Conservation (phyloP, 345 rosid species). For the Melastoma malabathricum region DNA sequence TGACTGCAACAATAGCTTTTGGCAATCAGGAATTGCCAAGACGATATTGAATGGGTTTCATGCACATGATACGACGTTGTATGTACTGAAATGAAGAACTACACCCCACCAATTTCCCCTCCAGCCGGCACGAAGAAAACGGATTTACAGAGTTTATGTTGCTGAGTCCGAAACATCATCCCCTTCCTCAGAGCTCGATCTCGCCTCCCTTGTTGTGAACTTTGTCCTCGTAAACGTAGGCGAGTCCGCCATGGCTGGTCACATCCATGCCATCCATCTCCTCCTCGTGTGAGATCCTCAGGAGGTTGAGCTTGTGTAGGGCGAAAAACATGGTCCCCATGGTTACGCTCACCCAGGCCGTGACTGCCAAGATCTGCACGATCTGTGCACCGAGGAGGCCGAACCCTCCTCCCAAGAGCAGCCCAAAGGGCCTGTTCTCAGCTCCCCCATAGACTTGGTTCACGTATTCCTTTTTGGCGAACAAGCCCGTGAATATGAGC, state of each 20-base stretch:
- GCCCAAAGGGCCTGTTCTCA: slow-evolving; percentile 9
- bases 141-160: too few relatives aligned
- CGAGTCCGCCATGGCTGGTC: slow-evolving; percentile 49
- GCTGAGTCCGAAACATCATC: too few relatives aligned
- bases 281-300: slow-evolving; percentile 38
- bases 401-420: slow-evolving; percentile 10
- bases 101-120: too few relatives aligned
- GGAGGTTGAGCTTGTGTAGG: slow-evolving; percentile 21
- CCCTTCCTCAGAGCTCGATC: too few relatives aligned
- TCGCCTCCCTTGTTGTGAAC: neutral
- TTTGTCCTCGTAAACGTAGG: slow-evolving; percentile 26
- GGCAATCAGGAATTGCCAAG: too few relatives aligned
- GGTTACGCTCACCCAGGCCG: slow-evolving; percentile 18
- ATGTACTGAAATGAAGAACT: too few relatives aligned
- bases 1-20: too few relatives aligned
- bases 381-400: slow-evolving; percentile 11
- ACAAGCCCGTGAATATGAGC: slow-evolving; percentile 32
- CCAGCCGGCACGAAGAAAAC: too few relatives aligned
- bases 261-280: slow-evolving; percentile 45
- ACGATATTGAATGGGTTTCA: too few relatives aligned
- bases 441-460: slow-evolving; percentile 24
- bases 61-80: too few relatives aligned
- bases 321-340: slow-evolving; percentile 37
- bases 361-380: slow-evolving; percentile 11
- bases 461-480: slow-evolving; percentile 27